A percentile compares a stretch with the other conserved stretches of the same genome.
These are phyloP conservation scores for Cutaneotrichosporon sp. DNA, from an alignment of 1,284 basidiomycete genomes.

Conservation along the genomic window DNA sequence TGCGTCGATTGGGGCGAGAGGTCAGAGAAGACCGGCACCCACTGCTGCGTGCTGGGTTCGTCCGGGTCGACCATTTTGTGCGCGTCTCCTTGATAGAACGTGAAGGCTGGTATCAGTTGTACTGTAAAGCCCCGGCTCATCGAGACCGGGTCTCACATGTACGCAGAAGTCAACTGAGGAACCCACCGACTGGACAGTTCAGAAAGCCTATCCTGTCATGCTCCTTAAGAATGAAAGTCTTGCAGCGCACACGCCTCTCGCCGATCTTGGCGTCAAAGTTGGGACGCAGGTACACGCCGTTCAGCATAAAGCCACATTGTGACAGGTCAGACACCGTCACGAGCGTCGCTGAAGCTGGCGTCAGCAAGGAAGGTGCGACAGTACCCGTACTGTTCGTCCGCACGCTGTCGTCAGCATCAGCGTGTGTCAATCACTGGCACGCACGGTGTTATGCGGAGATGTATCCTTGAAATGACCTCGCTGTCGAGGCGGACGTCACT, in stretches of 20 bases:
- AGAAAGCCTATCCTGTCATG: slow-evolving; percentile 7
- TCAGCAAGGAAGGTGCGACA: slow-evolving; percentile 15
- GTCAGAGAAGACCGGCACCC: background rate
- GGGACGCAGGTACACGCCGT: slow-evolving; percentile 56
- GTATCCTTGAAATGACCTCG: slow-evolving; percentile 10
- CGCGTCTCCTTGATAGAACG: slow-evolving; percentile 7
- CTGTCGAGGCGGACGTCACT: background rate
- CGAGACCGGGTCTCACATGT: no score
- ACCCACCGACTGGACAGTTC: background rate
- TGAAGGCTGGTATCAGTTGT: slow-evolving; percentile 4
- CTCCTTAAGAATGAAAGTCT: slow-evolving; percentile 10
- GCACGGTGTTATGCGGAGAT: slow-evolving; percentile 19
- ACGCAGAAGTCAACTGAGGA: no score
- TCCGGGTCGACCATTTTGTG: background rate
- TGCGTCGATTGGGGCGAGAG: background rate
- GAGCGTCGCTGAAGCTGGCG: slow-evolving; percentile 6
- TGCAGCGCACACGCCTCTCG: background rate
- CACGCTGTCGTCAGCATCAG: background rate
- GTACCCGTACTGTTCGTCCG: background rate
- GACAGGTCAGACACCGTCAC: slow-evolving; percentile 59
- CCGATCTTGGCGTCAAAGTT: slow-evolving; percentile 35
- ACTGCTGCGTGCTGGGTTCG: background rate
- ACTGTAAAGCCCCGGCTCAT: no score
- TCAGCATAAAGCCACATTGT: slow-evolving; percentile 68
- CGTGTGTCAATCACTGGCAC: background rate